Base-by-base conservation (phyloP, 257 asterid genomes). In the Echium plantagineum region DNA sequence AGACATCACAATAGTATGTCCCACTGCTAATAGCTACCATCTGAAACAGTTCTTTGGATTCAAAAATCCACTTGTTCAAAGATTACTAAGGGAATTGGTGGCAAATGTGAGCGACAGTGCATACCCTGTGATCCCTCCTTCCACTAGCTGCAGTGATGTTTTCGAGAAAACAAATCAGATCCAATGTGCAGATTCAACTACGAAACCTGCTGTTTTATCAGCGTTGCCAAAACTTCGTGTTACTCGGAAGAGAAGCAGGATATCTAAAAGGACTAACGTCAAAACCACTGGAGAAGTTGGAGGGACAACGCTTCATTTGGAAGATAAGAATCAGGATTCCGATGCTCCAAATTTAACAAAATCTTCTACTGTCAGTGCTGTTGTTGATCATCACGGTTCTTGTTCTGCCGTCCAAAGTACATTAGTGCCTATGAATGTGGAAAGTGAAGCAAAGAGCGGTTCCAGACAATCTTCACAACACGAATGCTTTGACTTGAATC, bases 31-130 rank as follows among this genome's bases (percentile, higher is more conserved):
- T 46, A 63, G 57, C 60, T 69, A 8, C 54, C 73, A 62, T 64
- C 18, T 57, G 63, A 47, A 74, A 71, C 94, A 91, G 98, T 78
- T 89, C 66, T 91, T 85, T 54, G 98, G 98, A 61, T 88, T 91
- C 78, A 88, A 78, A 66, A 89, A 84, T 80, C 76, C 90, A 51
- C 82, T 79, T 73, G 94, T 91, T 56, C 98, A 82, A 72, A 81
- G 95, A 78, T 68, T 91, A 60, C 80, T 91, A 69, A 71, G 97
- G 72, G 95, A 85, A 69, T 78, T 89, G 86, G 87, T 81, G 62
- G 83, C 94, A 67, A 79, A 80, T 82, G 77, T 66, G 61, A 80
- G 84, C 69, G 84, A 80, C 61, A 72, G 79, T 61, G 75, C 76
- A 46, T 94, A 81, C 58, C 79, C 68, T 65, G 69, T 71, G 71